Conservation (phyloP, 2,329 filamentous ascomycete genomes). For the Fusarium algeriense region DNA sequence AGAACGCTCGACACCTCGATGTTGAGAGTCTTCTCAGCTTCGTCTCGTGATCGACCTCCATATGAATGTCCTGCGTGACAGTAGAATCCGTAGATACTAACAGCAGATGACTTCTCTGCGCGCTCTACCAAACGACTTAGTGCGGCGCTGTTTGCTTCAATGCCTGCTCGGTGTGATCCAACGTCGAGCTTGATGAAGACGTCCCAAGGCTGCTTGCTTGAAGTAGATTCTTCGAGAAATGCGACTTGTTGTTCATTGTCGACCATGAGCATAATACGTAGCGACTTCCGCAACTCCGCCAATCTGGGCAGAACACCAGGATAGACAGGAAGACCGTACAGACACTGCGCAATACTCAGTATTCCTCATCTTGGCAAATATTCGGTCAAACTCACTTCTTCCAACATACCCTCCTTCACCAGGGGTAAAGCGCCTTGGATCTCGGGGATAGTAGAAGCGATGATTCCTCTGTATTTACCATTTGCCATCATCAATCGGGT, state of each 20-base stretch:
- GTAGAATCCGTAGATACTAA: constrained; percentile 54
- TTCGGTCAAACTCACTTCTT: constrained; percentile 49
- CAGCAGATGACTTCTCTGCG: constrained; percentile 46
- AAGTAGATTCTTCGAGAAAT: constrained; percentile 44
- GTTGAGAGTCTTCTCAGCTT: constrained; percentile 49
- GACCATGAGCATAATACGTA: constrained; percentile 54
- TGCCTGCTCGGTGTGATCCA: constrained; percentile 52
- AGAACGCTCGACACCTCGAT: constrained; percentile 50
- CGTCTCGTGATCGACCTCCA: constrained; percentile 46
- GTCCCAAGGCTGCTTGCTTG: constrained; percentile 46
- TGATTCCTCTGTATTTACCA: constrained; percentile 53
- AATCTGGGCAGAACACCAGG: constrained; percentile 51
- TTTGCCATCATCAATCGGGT: constrained; percentile 57
- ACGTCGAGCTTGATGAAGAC: constrained; percentile 56
- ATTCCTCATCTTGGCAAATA: neutral
- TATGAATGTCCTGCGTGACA: constrained; percentile 56
- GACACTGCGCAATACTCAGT: constrained; percentile 38
- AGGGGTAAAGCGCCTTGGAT: constrained; percentile 55
- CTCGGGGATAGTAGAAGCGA: constrained; percentile 57
- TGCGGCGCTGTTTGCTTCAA: constrained; percentile 44
- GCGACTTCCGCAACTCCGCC: constrained; percentile 43
- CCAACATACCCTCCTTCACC: constrained; percentile 54
- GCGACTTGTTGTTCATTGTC: constrained; percentile 53
- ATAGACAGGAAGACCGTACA: constrained; percentile 58
- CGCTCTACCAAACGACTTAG: constrained; percentile 47